phyloP scores from a whole-genome alignment of 164 flowering plant species.

The Brasenia schreberi region DNA sequence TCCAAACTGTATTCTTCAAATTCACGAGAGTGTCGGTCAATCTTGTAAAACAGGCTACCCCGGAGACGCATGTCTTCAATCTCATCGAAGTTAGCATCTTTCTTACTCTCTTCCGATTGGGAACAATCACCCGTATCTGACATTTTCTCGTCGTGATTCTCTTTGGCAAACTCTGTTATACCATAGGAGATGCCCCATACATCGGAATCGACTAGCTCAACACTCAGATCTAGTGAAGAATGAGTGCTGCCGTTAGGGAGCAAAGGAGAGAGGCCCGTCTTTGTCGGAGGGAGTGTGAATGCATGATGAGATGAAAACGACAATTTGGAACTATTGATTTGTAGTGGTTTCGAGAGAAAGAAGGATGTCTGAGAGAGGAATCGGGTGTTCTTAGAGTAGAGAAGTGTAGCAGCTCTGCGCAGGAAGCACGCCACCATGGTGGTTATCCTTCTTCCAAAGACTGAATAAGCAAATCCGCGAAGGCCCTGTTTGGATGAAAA shows the following conservation, averaged over 20 bases:
- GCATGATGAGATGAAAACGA: too few relatives aligned
- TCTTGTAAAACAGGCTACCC: constrained; percentile 61
- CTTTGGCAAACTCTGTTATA: constrained; percentile 39
- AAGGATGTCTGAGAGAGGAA: too few relatives aligned
- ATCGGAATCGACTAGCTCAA: constrained; percentile 58
- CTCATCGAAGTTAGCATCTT: constrained; percentile 48
- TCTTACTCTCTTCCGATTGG: constrained; percentile 10
- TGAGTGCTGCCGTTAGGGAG: constrained; percentile 8
- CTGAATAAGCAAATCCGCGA: too few relatives aligned
- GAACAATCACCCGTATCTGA: constrained; percentile 1
- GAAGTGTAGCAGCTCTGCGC: too few relatives aligned
- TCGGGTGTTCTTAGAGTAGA: too few relatives aligned
- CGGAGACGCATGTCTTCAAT: constrained; percentile 76
- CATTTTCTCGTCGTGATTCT: neutral
- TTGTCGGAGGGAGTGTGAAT: too few relatives aligned
- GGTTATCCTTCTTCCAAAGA: too few relatives aligned
- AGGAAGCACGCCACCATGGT: too few relatives aligned
- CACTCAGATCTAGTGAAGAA: constrained; percentile 16
- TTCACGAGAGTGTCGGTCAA: constrained; percentile 64
- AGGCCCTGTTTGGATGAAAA: too few relatives aligned
- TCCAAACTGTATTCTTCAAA: constrained; percentile 60
- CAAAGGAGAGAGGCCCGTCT: constrained; percentile 21
- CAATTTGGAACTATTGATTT: too few relatives aligned
- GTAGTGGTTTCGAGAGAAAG: too few relatives aligned
- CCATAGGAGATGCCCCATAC: constrained; percentile 60